Base-by-base conservation (phyloP, 768 basidiomycete genomes). In the Crucibulum laeve region DNA sequence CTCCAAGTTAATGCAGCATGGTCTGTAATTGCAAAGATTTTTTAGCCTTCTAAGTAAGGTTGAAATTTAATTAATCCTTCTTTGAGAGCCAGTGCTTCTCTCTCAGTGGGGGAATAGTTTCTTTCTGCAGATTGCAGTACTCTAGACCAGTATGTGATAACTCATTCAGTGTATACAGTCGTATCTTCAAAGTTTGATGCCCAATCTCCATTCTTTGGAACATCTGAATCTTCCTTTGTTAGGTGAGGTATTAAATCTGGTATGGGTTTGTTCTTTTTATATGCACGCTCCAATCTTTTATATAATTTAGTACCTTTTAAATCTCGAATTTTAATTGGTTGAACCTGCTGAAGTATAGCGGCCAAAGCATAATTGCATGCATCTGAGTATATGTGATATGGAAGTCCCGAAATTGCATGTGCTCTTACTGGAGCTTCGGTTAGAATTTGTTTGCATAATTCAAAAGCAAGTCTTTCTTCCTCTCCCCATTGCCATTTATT, bases 11-110 rank as follows among this genome's bases (percentile, higher is more conserved):
- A 47, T 0, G 67, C 65, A 0, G 61, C 58, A 38, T 65, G 60
- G 42, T 65, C 61, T 0, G 61, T 65, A 1, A 65, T 44, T 1
- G 56, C 50, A 3, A 58, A 18, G 7, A 67, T 51, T 1, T 48
- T 32, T 49, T 62, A 61, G 1, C 67, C 68, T 54, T 71, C 63
- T 2, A 70, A 45, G 45, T 46, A 61, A 0, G 62, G 57, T 43
- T 65, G 64, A 40, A 69, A 69, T 41, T 63, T 62, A 11, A 69
- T 55, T 0, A 70, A 43, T 5, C 52, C 62, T 51, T 71, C 67
- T 33, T 70, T 69, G 3, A 60, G 38, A 0, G 60, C 67, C 28
- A 71, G 41, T 0, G 68, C 70, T 51, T 71, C 67, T 21, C 61
- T 14, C 52, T 71, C 67, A 0, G 69, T 71, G 1, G 61, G 53